Evolutionary conservation across 192 early-diverging fungal species (phyloP), one percentile per base, ranked within the genome.

Genomic region (Coemansia sp.): DNA sequence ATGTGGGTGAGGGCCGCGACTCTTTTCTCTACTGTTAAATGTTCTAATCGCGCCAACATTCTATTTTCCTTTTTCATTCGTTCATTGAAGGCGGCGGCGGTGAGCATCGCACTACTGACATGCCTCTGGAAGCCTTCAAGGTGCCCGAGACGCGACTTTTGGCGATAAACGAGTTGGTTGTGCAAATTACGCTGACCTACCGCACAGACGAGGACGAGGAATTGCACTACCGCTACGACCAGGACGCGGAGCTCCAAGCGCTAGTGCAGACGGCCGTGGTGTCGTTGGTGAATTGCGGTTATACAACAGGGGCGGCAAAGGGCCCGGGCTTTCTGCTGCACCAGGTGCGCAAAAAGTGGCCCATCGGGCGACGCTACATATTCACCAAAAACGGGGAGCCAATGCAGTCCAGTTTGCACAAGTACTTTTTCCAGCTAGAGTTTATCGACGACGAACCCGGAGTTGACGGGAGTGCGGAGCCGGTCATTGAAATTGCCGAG

Each of bases 401-500:
- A 10, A n/a, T 77, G 61, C 74, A 82, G 28, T 82, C 79, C 0
- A 77, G 79, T 18, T 38, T 73, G 67, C 71, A 82, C 79, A 82
- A 82, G 70, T 82, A 73, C 34, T 82, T 82, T 47, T 68, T 82
- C 41, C 79, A 82, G 48, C 71, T 82, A 13, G 79, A 82, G 71
- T 62, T 82, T 43, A 64, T 72, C 0, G 78, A 75, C 34, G 66
- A 75, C 3, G 42, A 23, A 4, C 6, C 62, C 37, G 9, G 41
- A 53, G 28, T 8, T 33, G 12, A 11, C 21, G 45, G 50, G 9
- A 52, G 35, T 6, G 16, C 21, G 16, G 35, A 18, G 34, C 62
- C 62, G n/a, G 41, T 60, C 7, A 36, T 82, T 57, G 79, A 82
- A 71, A 73, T 82, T 37, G 47, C 64, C 0, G 79, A 82, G 66